Evolutionary conservation across 2,329 filamentous ascomycete species (phyloP).

Genomic region (Tolypocladium endophyticum): DNA sequence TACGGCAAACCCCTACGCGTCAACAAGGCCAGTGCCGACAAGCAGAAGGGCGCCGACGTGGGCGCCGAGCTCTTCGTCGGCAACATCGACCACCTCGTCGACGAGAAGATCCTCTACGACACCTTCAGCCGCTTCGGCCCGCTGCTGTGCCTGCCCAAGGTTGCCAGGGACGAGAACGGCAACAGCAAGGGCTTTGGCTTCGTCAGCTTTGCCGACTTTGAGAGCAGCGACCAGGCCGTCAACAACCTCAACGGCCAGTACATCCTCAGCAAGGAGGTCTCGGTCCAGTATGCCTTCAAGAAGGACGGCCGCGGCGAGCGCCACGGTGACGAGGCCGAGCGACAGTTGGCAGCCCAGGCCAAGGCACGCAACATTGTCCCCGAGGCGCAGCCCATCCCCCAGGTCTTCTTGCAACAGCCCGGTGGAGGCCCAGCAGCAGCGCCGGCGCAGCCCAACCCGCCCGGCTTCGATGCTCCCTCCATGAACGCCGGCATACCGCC

Average conservation of each 20-base stretch:
- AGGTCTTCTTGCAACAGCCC: conserved; percentile 49
- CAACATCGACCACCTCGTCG: conserved; percentile 87
- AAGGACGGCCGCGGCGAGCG: conserved; percentile 96
- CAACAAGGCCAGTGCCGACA: conserved; percentile 87
- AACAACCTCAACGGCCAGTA: conserved; percentile 93
- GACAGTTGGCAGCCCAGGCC: conserved; percentile 82
- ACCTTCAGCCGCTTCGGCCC: conserved; percentile 87
- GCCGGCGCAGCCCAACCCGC: conserved; percentile 8
- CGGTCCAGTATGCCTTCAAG: conserved; percentile 97
- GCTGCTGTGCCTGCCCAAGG: conserved; percentile 76
- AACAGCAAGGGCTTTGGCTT: conserved; percentile 94
- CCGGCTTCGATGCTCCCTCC: conserved; percentile 24
- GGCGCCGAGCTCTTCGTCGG: conserved; percentile 96
- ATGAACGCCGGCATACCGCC: conserved; percentile 13
- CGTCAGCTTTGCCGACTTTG: conserved; percentile 85
- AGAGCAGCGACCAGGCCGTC: conserved; percentile 84
- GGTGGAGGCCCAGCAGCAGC: conserved; percentile 1
- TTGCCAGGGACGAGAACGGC: conserved; percentile 80
- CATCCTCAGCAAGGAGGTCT: conserved; percentile 92
- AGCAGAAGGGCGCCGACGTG: conserved; percentile 85
- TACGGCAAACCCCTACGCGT: conserved; percentile 93
- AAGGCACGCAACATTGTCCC: conserved; percentile 90
- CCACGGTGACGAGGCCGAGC: conserved; percentile 88
- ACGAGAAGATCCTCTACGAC: conserved; percentile 93
- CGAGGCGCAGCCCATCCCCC: conserved; percentile 64